Conservation (phyloP, 2,329 filamentous ascomycete species). For the Rhinocladiella similis region DNA sequence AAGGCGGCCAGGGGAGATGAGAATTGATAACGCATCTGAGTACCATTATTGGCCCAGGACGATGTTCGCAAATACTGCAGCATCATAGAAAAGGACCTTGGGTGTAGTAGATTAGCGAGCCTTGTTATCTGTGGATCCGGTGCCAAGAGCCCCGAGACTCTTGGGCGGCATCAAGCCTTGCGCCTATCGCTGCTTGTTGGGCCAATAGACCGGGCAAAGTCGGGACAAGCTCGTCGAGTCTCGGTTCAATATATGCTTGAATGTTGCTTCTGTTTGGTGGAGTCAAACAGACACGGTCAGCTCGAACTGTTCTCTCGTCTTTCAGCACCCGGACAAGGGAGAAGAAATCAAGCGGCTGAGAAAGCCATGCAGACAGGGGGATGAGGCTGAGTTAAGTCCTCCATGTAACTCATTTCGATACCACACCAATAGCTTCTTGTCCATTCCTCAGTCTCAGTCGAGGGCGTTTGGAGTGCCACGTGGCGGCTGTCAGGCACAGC, state of each 20-base stretch:
- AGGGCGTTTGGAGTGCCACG: too few species aligned
- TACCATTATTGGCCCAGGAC: conserved; percentile 10
- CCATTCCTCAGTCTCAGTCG: too few species aligned
- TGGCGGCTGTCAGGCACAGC: too few species aligned
- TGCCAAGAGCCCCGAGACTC: conserved; percentile 14
- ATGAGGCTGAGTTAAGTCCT: too few species aligned
- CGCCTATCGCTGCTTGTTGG: conserved; percentile 13
- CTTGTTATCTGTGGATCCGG: conserved; percentile 22
- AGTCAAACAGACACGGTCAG: background rate
- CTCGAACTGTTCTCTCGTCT: background rate
- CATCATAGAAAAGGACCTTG: background rate
- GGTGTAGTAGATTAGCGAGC: conserved; percentile 17
- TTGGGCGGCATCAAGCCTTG: conserved; percentile 11
- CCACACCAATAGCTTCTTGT: too few species aligned
- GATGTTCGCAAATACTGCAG: conserved; percentile 9
- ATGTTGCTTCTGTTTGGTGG: background rate
- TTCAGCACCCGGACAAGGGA: too few species aligned
- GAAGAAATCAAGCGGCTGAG: too few species aligned
- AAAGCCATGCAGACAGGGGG: too few species aligned
- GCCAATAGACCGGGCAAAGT: conserved; percentile 12
- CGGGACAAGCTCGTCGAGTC: background rate
- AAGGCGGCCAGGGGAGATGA: background rate
- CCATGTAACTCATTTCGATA: background rate
- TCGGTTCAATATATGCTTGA: background rate
- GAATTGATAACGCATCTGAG: conserved; percentile 5